Base-by-base conservation (phyloP, 345 rosid genomes). In the Lepidium aucheri region DNA sequence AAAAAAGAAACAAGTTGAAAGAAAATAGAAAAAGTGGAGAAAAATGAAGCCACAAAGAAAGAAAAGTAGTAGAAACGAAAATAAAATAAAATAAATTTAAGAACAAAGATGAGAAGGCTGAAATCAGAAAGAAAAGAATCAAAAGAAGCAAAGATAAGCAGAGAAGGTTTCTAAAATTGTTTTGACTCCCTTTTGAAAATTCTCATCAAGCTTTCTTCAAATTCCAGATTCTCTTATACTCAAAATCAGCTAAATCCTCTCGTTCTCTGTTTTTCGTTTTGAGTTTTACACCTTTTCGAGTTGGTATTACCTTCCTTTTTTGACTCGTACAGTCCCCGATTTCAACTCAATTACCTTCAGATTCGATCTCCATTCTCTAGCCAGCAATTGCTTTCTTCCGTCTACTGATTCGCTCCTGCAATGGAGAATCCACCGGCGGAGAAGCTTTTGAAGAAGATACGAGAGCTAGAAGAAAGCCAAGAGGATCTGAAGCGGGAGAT, bases 401-500 rank as follows among this genome's bases (percentile, higher is more conserved):
- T 40, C 6, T 58, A n/a, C 65, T 6, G 7, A 26, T 26, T 62
- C 14, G 39, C 20, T 26, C 12, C 12, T 13, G 7, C 34, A 59
- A 88, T 88, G 89, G 96, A 84, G 43, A 82, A 56, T 20, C 86
- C 89, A 36, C 86, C 91, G 5, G 78, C 90, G 12, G 97, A 90
- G 61, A 90, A 90, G 82, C 83, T 93, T 1, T 67, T 90, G 22
- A 81, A 66, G 80, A 90, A 93, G 94, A 90, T 93, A 78, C 81
- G 82, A 20, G 92, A 85, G 68, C 85, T 93, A 20, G 96, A 93
- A 75, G 91, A 76, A 8, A 96, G 94, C 5, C 99, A 93, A 7
- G 92, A 83, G 18, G 81, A 88, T 77, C 89, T 90, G 49, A 76
- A 77, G 76, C 76, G 83, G 16, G 90, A 90, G 86, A 83, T 93